Evolutionary conservation across 116 monocot genomes (phyloP).

Genomic region (Dioscorea cayenensis): DNA sequence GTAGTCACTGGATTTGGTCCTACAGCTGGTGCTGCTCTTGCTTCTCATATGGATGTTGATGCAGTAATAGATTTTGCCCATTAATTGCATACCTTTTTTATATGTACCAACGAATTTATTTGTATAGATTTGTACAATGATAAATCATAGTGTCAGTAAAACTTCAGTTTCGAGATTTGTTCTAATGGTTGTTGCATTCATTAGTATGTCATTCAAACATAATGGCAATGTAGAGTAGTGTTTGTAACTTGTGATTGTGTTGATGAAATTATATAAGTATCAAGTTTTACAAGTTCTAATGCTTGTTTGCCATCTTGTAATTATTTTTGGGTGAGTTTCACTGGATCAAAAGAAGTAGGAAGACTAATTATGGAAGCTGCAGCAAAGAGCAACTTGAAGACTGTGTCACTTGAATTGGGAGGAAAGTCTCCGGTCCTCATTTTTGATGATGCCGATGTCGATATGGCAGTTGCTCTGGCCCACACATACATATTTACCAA

Average conservation of each 20-base stretch:
- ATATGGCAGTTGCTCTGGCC: constrained; percentile 34
- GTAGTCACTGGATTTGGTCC: constrained; percentile 38
- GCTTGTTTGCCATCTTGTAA: too few relatives aligned
- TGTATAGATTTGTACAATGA: too few relatives aligned
- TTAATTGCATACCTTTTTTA: too few relatives aligned
- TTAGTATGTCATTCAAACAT: too few relatives aligned
- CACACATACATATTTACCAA: constrained; percentile 22
- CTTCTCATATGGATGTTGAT: constrained; percentile 54
- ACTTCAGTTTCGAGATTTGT: too few relatives aligned
- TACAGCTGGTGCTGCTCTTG: constrained; percentile 38
- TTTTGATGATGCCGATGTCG: constrained; percentile 45
- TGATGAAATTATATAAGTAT: too few relatives aligned
- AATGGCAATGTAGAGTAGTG: too few relatives aligned
- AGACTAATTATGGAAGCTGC: constrained; percentile 32
- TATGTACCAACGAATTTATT: too few relatives aligned
- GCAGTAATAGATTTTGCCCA: constrained; percentile 1
- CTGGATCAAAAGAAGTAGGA: constrained; percentile 35
- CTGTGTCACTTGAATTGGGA: constrained; percentile 40
- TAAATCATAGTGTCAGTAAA: too few relatives aligned
- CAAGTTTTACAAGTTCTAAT: too few relatives aligned
- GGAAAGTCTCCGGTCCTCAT: constrained; percentile 44
- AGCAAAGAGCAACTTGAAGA: constrained; percentile 43
- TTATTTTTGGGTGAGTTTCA: constrained; percentile 34
- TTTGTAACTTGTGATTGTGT: too few relatives aligned
- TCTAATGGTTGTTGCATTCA: too few relatives aligned